Conservation (phyloP, 768 basidiomycete genomes). For the Kwoniella shandongensis region DNA sequence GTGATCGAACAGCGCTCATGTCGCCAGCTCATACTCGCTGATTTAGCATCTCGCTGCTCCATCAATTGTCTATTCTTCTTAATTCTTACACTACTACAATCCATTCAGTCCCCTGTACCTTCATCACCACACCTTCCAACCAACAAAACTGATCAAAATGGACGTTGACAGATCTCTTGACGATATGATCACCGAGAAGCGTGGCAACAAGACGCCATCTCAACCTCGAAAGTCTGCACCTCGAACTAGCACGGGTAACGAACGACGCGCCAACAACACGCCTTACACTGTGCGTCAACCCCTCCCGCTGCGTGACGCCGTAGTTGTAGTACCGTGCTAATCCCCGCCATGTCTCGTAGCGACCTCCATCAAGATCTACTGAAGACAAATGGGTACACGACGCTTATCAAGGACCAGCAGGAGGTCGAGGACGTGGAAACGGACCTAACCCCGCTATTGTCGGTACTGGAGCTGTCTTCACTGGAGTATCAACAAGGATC, state of each 20-base stretch:
- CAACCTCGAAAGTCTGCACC: neutral
- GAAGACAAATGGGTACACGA: conserved; percentile 49
- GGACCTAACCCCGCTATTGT: conserved; percentile 16
- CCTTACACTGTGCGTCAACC: conserved; percentile 11
- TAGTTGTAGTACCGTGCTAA: neutral
- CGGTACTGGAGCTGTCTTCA: conserved; percentile 42
- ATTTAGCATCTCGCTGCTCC: no score
- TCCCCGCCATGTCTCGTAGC: conserved; percentile 19
- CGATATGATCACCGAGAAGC: conserved; percentile 42
- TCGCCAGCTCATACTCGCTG: no score
- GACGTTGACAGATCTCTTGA: conserved; percentile 48
- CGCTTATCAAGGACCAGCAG: conserved; percentile 32
- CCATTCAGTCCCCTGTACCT: neutral
- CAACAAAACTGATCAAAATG: conserved; percentile 33
- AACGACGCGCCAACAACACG: conserved; percentile 8
- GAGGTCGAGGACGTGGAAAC: conserved; percentile 13
- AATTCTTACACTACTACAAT: neutral
- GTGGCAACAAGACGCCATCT: conserved; percentile 11
- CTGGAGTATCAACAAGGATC: conserved; percentile 61
- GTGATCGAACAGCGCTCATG: neutral
- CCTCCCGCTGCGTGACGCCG: no score
- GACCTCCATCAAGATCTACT: conserved; percentile 48
- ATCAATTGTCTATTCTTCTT: no score
- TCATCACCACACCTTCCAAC: neutral
- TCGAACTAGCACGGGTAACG: conserved; percentile 3